These are phyloP conservation scores for Neopestalotiopsis sp. DNA, from an alignment of 2,329 filamentous ascomycete genomes.

Conservation along the genomic window DNA sequence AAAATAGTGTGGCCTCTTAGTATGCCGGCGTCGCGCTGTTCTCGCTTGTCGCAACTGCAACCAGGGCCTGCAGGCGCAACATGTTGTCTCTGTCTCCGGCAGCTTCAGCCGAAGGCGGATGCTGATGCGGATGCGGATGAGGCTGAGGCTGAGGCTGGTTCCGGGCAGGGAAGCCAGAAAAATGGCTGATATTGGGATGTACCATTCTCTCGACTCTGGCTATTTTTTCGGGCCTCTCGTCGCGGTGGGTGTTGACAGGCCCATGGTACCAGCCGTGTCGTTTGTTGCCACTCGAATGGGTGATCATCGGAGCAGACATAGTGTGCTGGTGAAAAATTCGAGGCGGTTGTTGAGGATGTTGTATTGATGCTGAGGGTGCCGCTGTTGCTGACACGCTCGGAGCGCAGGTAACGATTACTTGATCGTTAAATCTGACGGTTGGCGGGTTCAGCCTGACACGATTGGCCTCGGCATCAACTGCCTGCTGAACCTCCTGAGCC, in stretches of 20 bases:
- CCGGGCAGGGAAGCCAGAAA: constrained; percentile 54
- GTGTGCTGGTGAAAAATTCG: constrained; percentile 58
- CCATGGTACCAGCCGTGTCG: constrained; percentile 76
- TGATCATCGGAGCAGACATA: constrained; percentile 61
- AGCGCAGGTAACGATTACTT: constrained; percentile 35
- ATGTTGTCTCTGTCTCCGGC: constrained; percentile 49
- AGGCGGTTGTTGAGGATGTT: constrained; percentile 16
- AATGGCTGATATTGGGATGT: constrained; percentile 60
- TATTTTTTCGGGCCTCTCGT: constrained; percentile 43
- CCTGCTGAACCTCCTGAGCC: constrained; percentile 61
- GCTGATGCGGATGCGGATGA: constrained; percentile 18
- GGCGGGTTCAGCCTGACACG: constrained; percentile 50
- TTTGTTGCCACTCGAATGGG: constrained; percentile 64
- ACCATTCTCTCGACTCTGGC: constrained; percentile 61
- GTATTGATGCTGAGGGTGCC: too few relatives aligned
- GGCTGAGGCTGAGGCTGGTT: constrained; percentile 30
- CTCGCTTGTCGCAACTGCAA: constrained; percentile 68
- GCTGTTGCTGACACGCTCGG: constrained; percentile 14
- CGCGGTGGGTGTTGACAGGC: constrained; percentile 43
- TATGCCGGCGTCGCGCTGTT: constrained; percentile 42
- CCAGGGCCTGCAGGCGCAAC: constrained; percentile 64
- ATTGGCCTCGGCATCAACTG: constrained; percentile 60
- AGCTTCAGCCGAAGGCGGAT: constrained; percentile 38
- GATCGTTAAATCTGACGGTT: constrained; percentile 61
- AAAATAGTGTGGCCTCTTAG: constrained; percentile 19